These are phyloP conservation scores for Globisporangium middletonii DNA, from an alignment of 352 stramenopile genomes.

Conservation along the genomic window DNA sequence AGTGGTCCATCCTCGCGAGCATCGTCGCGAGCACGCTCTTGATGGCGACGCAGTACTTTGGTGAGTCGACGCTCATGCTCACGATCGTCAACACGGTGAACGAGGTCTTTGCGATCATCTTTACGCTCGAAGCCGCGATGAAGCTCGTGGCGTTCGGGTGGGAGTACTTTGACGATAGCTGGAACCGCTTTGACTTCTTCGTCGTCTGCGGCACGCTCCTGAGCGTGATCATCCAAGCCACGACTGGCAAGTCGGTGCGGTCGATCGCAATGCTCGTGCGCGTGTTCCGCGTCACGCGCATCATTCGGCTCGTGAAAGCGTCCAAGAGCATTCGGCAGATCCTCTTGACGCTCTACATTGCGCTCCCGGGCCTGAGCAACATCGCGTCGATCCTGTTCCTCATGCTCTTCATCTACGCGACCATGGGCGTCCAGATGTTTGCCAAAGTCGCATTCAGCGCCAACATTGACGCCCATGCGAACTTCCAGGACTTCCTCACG, in stretches of 20 bases:
- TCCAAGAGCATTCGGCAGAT: constrained; percentile 87
- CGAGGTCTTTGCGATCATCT: constrained; percentile 83
- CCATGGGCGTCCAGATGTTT: constrained; percentile 91
- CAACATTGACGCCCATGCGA: constrained; percentile 83
- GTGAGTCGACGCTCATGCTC: constrained; percentile 52
- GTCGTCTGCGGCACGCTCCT: constrained; percentile 61
- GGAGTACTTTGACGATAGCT: constrained; percentile 81
- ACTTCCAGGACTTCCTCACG: constrained; percentile 91
- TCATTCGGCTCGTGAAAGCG: constrained; percentile 77
- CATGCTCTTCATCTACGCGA: constrained; percentile 92
- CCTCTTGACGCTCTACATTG: constrained; percentile 88
- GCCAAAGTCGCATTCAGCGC: constrained; percentile 69
- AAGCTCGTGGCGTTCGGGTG: constrained; percentile 80
- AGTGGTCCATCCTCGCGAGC: constrained; percentile 84
- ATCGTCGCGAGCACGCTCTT: constrained; percentile 89
- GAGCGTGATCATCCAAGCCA: constrained; percentile 50
- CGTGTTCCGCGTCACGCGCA: constrained; percentile 87
- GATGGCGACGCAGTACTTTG: constrained; percentile 87
- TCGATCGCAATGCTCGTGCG: constrained; percentile 87
- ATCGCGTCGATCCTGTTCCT: constrained; percentile 90
- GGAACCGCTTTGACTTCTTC: constrained; percentile 90
- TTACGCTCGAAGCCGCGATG: constrained; percentile 82
- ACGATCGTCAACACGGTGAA: constrained; percentile 71
- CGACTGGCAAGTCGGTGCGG: constrained; percentile 49
- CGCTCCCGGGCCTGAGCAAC: constrained; percentile 87